Conservation (phyloP, 2,329 filamentous ascomycete genomes). For the Penicillium sp. region DNA sequence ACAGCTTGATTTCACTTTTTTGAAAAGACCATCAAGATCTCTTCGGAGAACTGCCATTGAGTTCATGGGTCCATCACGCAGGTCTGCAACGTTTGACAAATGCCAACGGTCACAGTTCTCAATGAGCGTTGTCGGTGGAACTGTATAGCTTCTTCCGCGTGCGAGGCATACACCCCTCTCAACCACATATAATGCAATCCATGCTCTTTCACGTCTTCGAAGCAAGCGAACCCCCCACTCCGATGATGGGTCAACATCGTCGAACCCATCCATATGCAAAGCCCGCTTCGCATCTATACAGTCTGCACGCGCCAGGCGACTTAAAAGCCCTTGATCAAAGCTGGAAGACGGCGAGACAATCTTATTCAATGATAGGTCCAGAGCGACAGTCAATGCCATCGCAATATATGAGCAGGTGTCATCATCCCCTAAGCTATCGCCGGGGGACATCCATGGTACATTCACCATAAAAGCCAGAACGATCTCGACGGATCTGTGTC, state of each 20-base stretch:
- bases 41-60: slow-evolving; percentile 70
- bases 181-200: slow-evolving; percentile 71
- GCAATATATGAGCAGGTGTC: slow-evolving; percentile 72
- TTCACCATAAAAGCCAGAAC: slow-evolving; percentile 75
- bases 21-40: slow-evolving; percentile 53
- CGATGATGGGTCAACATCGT: slow-evolving; percentile 62
- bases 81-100: slow-evolving; percentile 61
- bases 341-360: slow-evolving; percentile 60
- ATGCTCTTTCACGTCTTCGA: slow-evolving; percentile 66
- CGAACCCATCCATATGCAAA: slow-evolving; percentile 67
- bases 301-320: slow-evolving; percentile 62
- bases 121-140: slow-evolving; percentile 66
- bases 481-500: slow-evolving; percentile 71
- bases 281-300: slow-evolving; percentile 69
- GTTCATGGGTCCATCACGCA: slow-evolving; percentile 69
- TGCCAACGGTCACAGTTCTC: slow-evolving; percentile 72
- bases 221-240: slow-evolving; percentile 63
- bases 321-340: slow-evolving; percentile 47
- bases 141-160: slow-evolving; percentile 67
- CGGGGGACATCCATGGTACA: slow-evolving; percentile 69
- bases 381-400: slow-evolving; percentile 67
- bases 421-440: slow-evolving; percentile 54
- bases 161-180: slow-evolving; percentile 73
- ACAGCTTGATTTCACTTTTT: slow-evolving; percentile 37
- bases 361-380: slow-evolving; percentile 71